Evolutionary conservation across 2,329 filamentous ascomycete species (phyloP).

Genomic region (Tolypocladium cylindrosporum): DNA sequence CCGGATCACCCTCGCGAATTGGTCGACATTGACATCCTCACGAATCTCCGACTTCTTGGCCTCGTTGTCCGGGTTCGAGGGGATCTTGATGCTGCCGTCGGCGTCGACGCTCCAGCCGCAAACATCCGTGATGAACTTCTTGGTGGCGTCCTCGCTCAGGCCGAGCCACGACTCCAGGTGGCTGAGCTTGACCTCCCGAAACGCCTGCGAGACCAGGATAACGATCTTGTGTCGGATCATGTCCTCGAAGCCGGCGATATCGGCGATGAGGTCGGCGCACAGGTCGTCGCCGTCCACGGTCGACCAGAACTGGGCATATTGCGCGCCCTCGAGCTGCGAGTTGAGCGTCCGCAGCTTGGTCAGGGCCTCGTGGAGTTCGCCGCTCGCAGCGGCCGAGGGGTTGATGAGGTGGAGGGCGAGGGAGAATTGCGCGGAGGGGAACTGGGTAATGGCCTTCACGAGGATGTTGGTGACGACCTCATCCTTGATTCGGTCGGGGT

Average conservation of each 20-base stretch:
- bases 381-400: conserved; percentile 55
- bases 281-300: conserved; percentile 89
- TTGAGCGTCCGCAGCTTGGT: conserved; percentile 78
- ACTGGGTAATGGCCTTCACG: conserved; percentile 94
- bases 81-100: conserved; percentile 60
- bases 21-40: conserved; percentile 88
- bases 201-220: conserved; percentile 71
- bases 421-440: conserved; percentile 91
- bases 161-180: conserved; percentile 70
- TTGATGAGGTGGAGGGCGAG: conserved; percentile 91
- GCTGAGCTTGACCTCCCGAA: conserved; percentile 59
- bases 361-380: conserved; percentile 81
- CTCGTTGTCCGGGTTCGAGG: conserved; percentile 94
- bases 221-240: conserved; percentile 84
- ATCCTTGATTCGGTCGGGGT: conserved; percentile 93
- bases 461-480: conserved; percentile 98
- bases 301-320: conserved; percentile 89
- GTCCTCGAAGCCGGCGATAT: conserved; percentile 92
- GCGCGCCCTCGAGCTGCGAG: conserved; percentile 77
- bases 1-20: conserved; percentile 70
- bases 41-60: conserved; percentile 90
- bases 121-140: conserved; percentile 74
- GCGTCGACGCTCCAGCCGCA: conserved; percentile 77
- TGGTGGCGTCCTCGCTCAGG: conserved; percentile 54
- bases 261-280: conserved; percentile 89